Evolutionary conservation across 2,329 filamentous ascomycete species (phyloP).

Genomic region (Lecanicillium sp.): DNA sequence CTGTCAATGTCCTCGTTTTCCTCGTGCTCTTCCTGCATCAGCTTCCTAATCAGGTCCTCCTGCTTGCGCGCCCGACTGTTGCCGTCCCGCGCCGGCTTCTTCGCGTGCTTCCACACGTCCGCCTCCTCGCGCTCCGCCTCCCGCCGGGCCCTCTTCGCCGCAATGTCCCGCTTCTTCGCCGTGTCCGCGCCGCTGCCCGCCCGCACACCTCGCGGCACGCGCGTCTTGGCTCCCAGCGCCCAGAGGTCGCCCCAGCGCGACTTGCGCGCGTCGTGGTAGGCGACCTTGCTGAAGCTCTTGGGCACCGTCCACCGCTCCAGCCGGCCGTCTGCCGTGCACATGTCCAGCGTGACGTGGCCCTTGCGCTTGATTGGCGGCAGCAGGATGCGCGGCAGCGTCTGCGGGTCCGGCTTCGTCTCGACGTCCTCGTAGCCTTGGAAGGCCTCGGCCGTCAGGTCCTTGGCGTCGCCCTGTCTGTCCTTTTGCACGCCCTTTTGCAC

Average conservation of each 20-base stretch:
- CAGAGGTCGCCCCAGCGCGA: conserved; percentile 88
- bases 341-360: conserved; percentile 81
- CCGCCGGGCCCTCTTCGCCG: conserved; percentile 36
- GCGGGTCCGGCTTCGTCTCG: conserved; percentile 42
- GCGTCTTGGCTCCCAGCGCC: conserved; percentile 89
- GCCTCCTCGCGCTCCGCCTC: conserved; percentile 30
- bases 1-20: conserved; percentile 26
- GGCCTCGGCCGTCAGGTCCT: conserved; percentile 55
- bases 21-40: conserved; percentile 29
- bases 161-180: conserved; percentile 38
- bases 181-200: conserved; percentile 48
- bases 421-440: conserved; percentile 65
- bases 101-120: conserved; percentile 12
- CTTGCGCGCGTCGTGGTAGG: conserved; percentile 91
- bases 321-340: conserved; percentile 79
- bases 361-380: conserved; percentile 78
- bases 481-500: conserved; percentile 65
- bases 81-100: conserved; percentile 29
- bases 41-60: conserved; percentile 35
- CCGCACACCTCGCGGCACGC: conserved; percentile 55
- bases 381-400: conserved; percentile 72
- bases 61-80: conserved; percentile 35
- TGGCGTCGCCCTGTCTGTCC: conserved; percentile 37
- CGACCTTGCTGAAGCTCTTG: conserved; percentile 69
- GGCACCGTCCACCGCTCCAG: conserved; percentile 94